Evolutionary conservation across 257 asterid species (phyloP), one percentile per base, ranked within the genome.

Genomic region (Solanum pennellii): DNA sequence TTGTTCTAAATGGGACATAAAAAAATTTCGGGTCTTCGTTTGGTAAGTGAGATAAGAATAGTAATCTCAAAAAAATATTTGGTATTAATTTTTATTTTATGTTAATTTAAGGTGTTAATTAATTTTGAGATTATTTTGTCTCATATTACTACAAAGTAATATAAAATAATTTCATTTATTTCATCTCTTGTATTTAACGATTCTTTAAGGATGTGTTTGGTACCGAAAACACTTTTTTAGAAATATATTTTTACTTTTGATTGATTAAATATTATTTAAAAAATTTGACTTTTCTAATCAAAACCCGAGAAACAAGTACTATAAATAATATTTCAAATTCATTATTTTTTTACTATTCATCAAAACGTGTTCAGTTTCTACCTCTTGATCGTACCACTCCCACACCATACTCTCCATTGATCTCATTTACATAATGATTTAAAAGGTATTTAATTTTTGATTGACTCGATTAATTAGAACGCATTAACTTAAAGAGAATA

Each of bases 31-130:
- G 10, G 37, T 13, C 0, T 0, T 21, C 1, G 9, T 12, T 65
- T 65, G 18, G 9, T 3, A 59, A 12, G 6, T n/a, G 35, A 25
- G 2, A 25, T 27, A 68, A 68, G 37, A 0, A 27, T 27, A 68
- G 3, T 68, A 27, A 68, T 25, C 0, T 65, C 2, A 0, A 12
- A 1, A 0, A 2, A 65, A 65, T n/a, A 65, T 25, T n/a, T n/a
- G 33, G 0, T 4, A 12, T 12, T 25, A 5, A 65, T 65, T 65
- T 65, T 65, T 12, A 56, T n/a, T 65, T 25, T 65, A n/a, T 25
- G 0, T 25, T 65, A 0, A 65, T 65, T 65, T 65, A 12, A 25
- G 2, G 7, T 65, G 29, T 5, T 65, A 65, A n/a, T 65, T 65
- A 65, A 25, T 65, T 65, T n/a, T 12, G 0, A n/a, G 8, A 65